A percentile compares a stretch with the other conserved stretches of the same genome.
These are phyloP conservation scores for Backusella mclennaniae DNA, from an alignment of 192 early-diverging fungal species.

Conservation along the genomic window DNA sequence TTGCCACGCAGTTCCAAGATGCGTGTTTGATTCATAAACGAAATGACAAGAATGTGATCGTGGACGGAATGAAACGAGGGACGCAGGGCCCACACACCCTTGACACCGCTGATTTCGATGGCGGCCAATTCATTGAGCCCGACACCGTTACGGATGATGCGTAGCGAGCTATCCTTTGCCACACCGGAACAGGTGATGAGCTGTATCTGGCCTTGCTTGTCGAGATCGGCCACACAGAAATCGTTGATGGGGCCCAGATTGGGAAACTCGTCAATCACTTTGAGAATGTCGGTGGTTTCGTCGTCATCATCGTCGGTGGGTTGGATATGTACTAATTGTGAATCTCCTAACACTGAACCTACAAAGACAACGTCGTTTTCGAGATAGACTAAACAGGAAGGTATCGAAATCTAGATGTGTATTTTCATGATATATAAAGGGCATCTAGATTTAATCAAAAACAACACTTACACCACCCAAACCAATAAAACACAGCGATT, in stretches of 20 bases:
- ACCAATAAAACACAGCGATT: slow-evolving; percentile 37
- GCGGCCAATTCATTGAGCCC: slow-evolving; percentile 75
- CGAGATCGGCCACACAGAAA: slow-evolving; percentile 80
- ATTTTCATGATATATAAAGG: not conserved
- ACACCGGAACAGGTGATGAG: slow-evolving; percentile 86
- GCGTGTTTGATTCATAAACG: slow-evolving; percentile 68
- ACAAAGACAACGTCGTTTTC: slow-evolving; percentile 72
- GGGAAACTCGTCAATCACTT: slow-evolving; percentile 59
- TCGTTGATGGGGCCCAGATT: slow-evolving; percentile 88
- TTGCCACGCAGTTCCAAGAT: slow-evolving; percentile 43
- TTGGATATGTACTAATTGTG: slow-evolving; percentile 69
- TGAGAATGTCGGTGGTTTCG: slow-evolving; percentile 53
- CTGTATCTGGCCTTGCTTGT: slow-evolving; percentile 63
- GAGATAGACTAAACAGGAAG: slow-evolving; percentile 73
- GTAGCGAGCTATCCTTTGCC: slow-evolving; percentile 68
- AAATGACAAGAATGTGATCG: slow-evolving; percentile 59
- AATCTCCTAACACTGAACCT: slow-evolving; percentile 87
- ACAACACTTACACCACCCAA: slow-evolving; percentile 48
- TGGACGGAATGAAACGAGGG: slow-evolving; percentile 41
- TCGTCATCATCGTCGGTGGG: slow-evolving; percentile 11
- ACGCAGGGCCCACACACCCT: slow-evolving; percentile 72
- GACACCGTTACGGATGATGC: slow-evolving; percentile 89
- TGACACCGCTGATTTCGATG: slow-evolving; percentile 64
- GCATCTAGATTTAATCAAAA: too few species aligned
- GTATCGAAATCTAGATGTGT: slow-evolving; percentile 41